These are phyloP conservation scores for Micromonas commoda DNA, from an alignment of 139 green algal species.

Conservation along the genomic window DNA sequence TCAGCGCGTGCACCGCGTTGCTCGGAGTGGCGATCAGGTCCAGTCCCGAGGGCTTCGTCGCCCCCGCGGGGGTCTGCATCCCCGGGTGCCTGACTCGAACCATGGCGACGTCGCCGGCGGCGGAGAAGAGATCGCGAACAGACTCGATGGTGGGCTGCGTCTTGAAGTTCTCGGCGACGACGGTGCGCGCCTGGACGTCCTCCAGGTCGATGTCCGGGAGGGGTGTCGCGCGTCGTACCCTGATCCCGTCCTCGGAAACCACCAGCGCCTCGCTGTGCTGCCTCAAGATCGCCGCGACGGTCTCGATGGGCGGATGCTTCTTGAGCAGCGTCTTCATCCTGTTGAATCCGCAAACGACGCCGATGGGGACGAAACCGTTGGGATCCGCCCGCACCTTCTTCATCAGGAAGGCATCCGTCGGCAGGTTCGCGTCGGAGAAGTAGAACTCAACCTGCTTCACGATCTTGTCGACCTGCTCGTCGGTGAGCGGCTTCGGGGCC, in stretches of 20 bases:
- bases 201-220: conserved; percentile 49
- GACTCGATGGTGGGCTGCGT: conserved; percentile 45
- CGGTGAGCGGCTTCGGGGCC: not conserved
- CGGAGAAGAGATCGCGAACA: not conserved
- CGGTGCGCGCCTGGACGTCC: conserved; percentile 44
- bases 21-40: not conserved
- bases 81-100: conserved; percentile 5
- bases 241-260: conserved; percentile 37
- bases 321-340: not conserved
- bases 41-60: not conserved
- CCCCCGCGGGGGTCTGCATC: not conserved
- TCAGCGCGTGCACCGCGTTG: conserved; percentile 14
- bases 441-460: conserved; percentile 84
- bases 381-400: conserved; percentile 51
- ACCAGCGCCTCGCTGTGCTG: not conserved
- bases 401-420: conserved; percentile 73
- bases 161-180: conserved; percentile 52
- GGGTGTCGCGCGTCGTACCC: conserved; percentile 35
- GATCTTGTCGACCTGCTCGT: not conserved
- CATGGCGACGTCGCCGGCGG: not conserved
- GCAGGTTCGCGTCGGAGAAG: conserved; percentile 83
- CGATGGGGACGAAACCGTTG: conserved; percentile 39
- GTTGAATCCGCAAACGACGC: not conserved
- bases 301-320: not conserved
- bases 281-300: not conserved